Evolutionary conservation across 1,284 basidiomycete genomes (phyloP).

Genomic region (Cronartium quercuum): DNA sequence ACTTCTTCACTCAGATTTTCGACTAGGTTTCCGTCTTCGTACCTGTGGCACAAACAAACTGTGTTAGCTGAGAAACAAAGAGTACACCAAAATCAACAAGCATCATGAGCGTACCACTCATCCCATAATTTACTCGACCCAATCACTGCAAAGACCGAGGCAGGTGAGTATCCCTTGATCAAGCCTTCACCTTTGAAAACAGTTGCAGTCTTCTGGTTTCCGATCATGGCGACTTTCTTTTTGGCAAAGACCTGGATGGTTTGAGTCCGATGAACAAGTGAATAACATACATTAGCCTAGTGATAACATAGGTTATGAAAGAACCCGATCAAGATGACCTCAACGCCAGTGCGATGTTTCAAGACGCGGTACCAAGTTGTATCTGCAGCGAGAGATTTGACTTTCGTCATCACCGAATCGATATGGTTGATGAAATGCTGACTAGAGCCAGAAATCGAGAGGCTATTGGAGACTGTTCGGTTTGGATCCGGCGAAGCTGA

Average conservation of each 20-base stretch:
- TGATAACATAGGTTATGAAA: not conserved
- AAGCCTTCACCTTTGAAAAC: conserved; percentile 43
- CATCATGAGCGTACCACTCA: conserved; percentile 42
- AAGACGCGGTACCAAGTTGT: conserved; percentile 16
- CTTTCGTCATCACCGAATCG: conserved; percentile 32
- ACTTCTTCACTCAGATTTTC: conserved; percentile 44
- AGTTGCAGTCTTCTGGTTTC: conserved; percentile 27
- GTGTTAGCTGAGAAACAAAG: not conserved
- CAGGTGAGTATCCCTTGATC: conserved; percentile 43
- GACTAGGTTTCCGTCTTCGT: conserved; percentile 45
- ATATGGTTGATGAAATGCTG: conserved; percentile 33
- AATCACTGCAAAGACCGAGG: conserved; percentile 45
- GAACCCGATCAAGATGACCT: conserved; percentile 1
- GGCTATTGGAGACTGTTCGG: conserved; percentile 4
- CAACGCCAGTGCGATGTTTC: conserved; percentile 34
- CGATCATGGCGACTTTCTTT: conserved; percentile 20
- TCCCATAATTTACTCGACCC: conserved; percentile 45
- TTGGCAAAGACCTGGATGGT: conserved; percentile 23
- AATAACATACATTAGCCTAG: not conserved
- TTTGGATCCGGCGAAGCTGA: not conserved
- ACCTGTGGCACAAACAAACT: conserved; percentile 30
- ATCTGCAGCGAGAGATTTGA: conserved; percentile 21
- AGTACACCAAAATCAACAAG: not conserved
- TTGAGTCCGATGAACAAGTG: not conserved
- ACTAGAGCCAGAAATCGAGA: not conserved